Base-by-base conservation (phyloP, 2,329 filamentous ascomycete genomes). In the Thielaviopsis punctulata region DNA sequence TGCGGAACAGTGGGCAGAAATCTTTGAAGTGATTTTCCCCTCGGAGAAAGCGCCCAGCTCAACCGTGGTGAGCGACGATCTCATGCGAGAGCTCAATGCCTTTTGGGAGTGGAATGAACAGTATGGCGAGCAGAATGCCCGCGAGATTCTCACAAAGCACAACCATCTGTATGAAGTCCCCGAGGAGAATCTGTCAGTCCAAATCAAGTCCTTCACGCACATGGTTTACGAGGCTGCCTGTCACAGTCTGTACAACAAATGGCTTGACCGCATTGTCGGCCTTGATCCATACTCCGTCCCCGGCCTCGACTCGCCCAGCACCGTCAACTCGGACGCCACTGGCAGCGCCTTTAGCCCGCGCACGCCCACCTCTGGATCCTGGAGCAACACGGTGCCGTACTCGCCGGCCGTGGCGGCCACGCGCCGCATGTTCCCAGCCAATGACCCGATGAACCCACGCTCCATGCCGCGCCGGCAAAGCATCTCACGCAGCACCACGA, bases 1-100 rank as follows among this genome's bases (percentile, higher is more conserved):
- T n/a, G 30, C 33, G 6, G 30, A 52, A 4, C 45, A 39, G 10
- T 52, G 51, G 51, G 22, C n/a, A 19, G 45, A 52, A n/a, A 45
- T 55, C 4, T 55, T 52, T 30, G 18, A 21, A 8, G 39, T 49
- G 2, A 55, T 55, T 15, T 55, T 55, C 33, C n/a, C n/a, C n/a
- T 36, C 45, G 1, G 39, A 43, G 13, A 13, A 18, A 1, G 13
- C 23, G 22, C 53, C 53, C 5, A 15, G 23, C 9, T 25, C 22
- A 3, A 43, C 49, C 9, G 41, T 47, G 2, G 36, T 52, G 39
- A 46, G 49, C 13, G 22, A 43, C 10, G 27, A 45, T 6, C 24
- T 55, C 9, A 18, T 52, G n/a, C 46, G 41, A 4, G 25, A 53
- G 18, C 43, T 53, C 12, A 53, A 19, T 6, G 21, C 41, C 15